Evolutionary conservation across 441 rosid genomes (phyloP).

Genomic region (Mallotus japonicus): DNA sequence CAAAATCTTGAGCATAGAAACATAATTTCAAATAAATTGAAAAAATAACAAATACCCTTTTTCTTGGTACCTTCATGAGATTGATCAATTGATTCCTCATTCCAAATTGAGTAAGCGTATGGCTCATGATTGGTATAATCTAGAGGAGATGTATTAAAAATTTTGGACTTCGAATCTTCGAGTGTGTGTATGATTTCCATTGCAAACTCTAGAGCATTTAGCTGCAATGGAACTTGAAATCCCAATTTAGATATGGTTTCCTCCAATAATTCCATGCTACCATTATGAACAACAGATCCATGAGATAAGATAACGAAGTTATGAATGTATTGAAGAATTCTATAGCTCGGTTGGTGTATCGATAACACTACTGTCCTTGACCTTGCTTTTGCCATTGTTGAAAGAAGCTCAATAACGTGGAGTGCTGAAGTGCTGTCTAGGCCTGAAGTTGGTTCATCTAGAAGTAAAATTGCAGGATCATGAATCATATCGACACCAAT

Average conservation of each 20-base stretch:
- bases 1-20: conserved; percentile 67
- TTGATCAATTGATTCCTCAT: conserved; percentile 25
- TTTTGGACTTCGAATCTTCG: conserved; percentile 37
- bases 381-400: conserved; percentile 56
- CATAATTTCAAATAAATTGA: conserved; percentile 50
- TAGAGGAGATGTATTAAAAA: neutral
- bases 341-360: conserved; percentile 69
- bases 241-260: conserved; percentile 46
- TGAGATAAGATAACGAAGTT: conserved; percentile 56
- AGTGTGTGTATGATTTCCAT: conserved; percentile 57
- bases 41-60: conserved; percentile 15
- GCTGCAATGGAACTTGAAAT: conserved; percentile 55
- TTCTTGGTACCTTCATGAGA: conserved; percentile 18
- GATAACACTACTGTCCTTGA: conserved; percentile 66
- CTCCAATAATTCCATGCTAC: conserved; percentile 51
- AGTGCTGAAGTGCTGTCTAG: conserved; percentile 64
- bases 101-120: conserved; percentile 33
- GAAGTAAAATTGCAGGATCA: conserved; percentile 61
- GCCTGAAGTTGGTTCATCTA: conserved; percentile 80
- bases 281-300: conserved; percentile 55
- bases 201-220: conserved; percentile 59
- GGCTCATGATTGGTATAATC: conserved; percentile 15
- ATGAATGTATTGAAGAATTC: conserved; percentile 51
- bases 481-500: conserved; percentile 68
- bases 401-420: conserved; percentile 59